phyloP scores from a whole-genome alignment of 163 green algal genomes.

The Chlamydomonas reinhardtii region DNA sequence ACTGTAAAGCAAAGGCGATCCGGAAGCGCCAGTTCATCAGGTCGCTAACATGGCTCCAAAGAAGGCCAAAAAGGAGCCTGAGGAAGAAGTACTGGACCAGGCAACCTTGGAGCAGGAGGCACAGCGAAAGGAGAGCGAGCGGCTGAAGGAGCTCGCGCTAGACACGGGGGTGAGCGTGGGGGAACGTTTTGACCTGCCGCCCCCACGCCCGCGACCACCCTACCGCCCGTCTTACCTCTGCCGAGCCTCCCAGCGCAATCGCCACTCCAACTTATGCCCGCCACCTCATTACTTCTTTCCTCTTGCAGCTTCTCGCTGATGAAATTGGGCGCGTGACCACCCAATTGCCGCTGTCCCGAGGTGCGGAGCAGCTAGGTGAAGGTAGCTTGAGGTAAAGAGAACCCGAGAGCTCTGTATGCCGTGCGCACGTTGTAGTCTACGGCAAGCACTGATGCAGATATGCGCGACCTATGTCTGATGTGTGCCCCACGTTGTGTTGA shows the following conservation, averaged over 20 bases:
- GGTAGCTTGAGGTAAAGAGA: no score
- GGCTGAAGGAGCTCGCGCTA: background rate
- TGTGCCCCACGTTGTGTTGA: no score
- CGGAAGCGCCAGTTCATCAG: background rate
- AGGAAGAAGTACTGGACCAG: background rate
- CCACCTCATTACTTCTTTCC: background rate
- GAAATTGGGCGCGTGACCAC: slow-evolving; percentile 33
- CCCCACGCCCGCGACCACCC: no score
- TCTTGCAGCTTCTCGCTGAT: slow-evolving; percentile 10
- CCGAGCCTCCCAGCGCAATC: background rate
- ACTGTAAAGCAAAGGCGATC: no score
- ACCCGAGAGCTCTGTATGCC: no score
- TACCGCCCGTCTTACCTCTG: no score
- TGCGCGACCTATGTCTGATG: no score
- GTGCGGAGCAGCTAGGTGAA: background rate
- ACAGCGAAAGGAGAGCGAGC: background rate
- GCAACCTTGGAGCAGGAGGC: background rate
- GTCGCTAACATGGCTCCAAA: background rate
- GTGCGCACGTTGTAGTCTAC: no score
- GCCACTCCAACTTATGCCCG: no score
- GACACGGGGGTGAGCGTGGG: background rate
- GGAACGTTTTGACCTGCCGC: no score
- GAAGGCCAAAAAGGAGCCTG: background rate
- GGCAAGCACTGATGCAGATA: background rate
- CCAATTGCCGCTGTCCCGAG: slow-evolving; percentile 40